Evolutionary conservation across 2,329 filamentous ascomycete species (phyloP), one percentile per base, ranked within the genome.

Genomic region (Chaetomium strumarium): DNA sequence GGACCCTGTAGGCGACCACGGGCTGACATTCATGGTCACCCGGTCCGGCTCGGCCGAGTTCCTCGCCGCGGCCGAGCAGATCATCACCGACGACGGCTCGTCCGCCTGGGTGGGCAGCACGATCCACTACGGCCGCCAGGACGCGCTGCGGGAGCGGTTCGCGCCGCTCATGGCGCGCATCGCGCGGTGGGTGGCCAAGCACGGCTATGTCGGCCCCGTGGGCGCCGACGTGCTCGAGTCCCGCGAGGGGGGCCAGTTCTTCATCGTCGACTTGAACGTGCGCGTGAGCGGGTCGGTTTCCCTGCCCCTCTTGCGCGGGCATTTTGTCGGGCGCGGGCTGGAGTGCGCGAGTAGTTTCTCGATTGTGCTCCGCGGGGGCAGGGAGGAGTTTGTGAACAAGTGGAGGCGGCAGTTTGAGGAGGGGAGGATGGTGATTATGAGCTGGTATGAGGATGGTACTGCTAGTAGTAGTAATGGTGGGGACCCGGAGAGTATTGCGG

Each of bases 251-350:
- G 58, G 51, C 6, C n/a, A 40, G 48, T 60, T 59, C 29, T 58
- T 66, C 16, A 57, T 68, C n/a, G 67, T 68, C 17, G 67, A 68
- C 29, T 59, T 69, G 46, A 70, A 70, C 42, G 61, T 66, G n/a
- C 57, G 67, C 10, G 67, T 65, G 7, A 66, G 65, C 14, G 67
- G 65, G 2, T 66, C 63, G 0, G 49, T 66, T n/a, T 61, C 58
- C 29, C 48, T 69, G 20, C 64, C 66, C 12, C 48, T 69, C 42
- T 47, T 69, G 39, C 51, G 51, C n/a, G 56, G 53, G 2, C 64
- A 67, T 45, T 69, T 69, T 44, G 63, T 55, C 1, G 56, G 54
- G 11, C 55, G 64, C 7, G 62, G 62, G 0, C 47, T 68, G n/a
- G 17, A 51, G 10, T 62, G 58, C 29, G 65, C 62, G 5, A 64